Evolutionary conservation across 164 flowering plant genomes (phyloP).

Genomic region (Buxus sempervirens): DNA sequence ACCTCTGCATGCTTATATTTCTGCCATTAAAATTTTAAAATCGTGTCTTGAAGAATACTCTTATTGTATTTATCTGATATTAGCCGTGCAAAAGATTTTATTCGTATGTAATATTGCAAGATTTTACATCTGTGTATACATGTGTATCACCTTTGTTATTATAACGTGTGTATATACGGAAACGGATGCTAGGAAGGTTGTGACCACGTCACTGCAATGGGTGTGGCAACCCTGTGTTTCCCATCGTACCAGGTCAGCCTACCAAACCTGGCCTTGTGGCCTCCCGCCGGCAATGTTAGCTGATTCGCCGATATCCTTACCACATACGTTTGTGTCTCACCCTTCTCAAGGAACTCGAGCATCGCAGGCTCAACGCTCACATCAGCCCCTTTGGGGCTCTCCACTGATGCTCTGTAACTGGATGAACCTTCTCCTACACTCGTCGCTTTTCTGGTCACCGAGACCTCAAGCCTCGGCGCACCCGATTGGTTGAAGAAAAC

Average conservation of each 20-base stretch:
- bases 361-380: constrained; percentile 29
- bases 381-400: constrained; percentile 12
- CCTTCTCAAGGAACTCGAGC: constrained; percentile 24
- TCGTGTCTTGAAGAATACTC: no score
- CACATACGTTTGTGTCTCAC: constrained; percentile 30
- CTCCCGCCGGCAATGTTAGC: constrained; percentile 8
- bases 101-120: no score
- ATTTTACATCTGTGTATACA: no score
- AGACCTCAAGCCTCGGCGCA: not conserved
- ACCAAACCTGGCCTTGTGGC: constrained; percentile 21
- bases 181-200: not conserved
- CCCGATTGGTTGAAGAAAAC: constrained; percentile 15
- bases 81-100: no score
- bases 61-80: no score
- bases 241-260: constrained; percentile 46
- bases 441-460: constrained; percentile 33
- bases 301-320: constrained; percentile 25
- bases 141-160: no score
- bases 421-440: constrained; percentile 24
- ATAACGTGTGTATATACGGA: no score
- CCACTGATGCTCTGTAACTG: constrained; percentile 19
- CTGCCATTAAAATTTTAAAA: no score
- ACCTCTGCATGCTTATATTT: no score
- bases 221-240: constrained; percentile 34
- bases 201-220: constrained; percentile 31